phyloP scores from a whole-genome alignment of 1,284 basidiomycete species.

The Cerioporus squamosus region DNA sequence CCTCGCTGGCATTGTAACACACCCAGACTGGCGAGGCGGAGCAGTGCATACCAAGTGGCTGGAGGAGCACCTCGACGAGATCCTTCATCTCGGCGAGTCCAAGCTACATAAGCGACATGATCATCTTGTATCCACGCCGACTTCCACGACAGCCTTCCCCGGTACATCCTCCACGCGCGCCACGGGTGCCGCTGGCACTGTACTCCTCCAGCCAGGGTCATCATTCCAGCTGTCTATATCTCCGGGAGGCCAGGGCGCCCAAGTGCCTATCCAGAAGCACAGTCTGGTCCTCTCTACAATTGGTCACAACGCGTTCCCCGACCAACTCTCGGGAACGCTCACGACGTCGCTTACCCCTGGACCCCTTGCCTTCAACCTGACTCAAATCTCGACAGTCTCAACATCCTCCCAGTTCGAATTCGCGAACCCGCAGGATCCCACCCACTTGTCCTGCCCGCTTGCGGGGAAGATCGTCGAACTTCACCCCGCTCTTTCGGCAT shows the following conservation, averaged over 20 bases:
- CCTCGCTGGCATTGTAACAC: constrained; percentile 38
- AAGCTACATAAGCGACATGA: not conserved
- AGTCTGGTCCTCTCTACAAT: constrained; percentile 41
- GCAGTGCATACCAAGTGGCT: constrained; percentile 43
- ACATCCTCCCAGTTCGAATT: constrained; percentile 38
- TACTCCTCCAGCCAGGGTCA: constrained; percentile 41
- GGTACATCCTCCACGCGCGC: no score
- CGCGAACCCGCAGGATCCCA: constrained; percentile 39
- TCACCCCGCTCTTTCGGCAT: constrained; percentile 34
- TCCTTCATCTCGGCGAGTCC: constrained; percentile 22
- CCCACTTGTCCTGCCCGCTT: constrained; percentile 40
- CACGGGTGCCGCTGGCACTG: constrained; percentile 1
- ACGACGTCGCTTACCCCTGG: constrained; percentile 35
- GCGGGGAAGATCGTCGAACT: constrained; percentile 47
- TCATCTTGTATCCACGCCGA: not conserved
- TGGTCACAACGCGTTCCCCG: constrained; percentile 43
- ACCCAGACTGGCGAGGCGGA: constrained; percentile 37
- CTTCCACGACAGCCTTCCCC: not conserved
- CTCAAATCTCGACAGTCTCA: constrained; percentile 37
- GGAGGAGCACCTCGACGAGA: constrained; percentile 37
- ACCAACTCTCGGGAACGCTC: constrained; percentile 41
- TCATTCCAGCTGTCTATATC: constrained; percentile 41
- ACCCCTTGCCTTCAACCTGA: constrained; percentile 39
- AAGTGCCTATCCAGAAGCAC: constrained; percentile 29
- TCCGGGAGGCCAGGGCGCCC: not conserved